A percentile compares a stretch with the other conserved stretches of the same genome.
Evolutionary conservation across 176 grass and related monocot genomes (phyloP).

Genomic region (Panicum miliaceum): DNA sequence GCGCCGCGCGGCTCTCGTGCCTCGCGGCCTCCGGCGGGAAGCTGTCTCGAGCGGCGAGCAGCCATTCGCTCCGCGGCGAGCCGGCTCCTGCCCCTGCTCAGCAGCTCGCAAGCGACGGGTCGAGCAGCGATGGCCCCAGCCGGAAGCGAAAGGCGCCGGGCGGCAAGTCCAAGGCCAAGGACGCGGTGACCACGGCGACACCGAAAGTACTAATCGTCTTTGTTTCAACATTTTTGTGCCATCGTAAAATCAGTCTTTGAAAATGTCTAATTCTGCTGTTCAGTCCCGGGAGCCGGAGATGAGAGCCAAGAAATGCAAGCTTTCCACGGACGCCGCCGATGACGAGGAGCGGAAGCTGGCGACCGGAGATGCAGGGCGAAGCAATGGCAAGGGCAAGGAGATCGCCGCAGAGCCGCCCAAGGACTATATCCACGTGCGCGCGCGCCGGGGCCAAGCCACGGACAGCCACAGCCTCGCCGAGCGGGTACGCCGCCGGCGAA

Average conservation of each 20-base stretch:
- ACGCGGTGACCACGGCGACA: background rate
- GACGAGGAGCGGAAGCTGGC: background rate
- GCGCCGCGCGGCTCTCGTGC: constrained; percentile 25
- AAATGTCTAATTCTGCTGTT: background rate
- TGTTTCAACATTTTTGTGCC: background rate
- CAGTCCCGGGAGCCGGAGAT: constrained; percentile 43
- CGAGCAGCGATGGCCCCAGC: constrained; percentile 33
- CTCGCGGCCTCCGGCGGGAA: constrained; percentile 15
- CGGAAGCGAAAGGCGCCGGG: constrained; percentile 57
- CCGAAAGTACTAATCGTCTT: constrained; percentile 6
- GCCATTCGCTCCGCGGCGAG: constrained; percentile 55
- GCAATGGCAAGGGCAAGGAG: constrained; percentile 27
- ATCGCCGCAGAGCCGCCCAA: constrained; percentile 42
- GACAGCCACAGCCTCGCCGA: constrained; percentile 80
- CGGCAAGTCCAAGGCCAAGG: constrained; percentile 55
- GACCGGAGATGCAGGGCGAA: background rate
- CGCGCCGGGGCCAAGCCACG: constrained; percentile 72
- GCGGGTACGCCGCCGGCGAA: constrained; percentile 42
- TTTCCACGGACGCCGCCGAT: background rate
- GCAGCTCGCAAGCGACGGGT: background rate
- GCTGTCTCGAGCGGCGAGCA: constrained; percentile 54
- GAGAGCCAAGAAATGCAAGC: constrained; percentile 53
- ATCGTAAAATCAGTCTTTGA: background rate
- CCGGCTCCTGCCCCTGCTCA: background rate
- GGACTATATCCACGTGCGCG: constrained; percentile 74